Evolutionary conservation across 352 stramenopile genomes (phyloP), one percentile per base, ranked within the genome.

Genomic region (Globisporangium alternatum): DNA sequence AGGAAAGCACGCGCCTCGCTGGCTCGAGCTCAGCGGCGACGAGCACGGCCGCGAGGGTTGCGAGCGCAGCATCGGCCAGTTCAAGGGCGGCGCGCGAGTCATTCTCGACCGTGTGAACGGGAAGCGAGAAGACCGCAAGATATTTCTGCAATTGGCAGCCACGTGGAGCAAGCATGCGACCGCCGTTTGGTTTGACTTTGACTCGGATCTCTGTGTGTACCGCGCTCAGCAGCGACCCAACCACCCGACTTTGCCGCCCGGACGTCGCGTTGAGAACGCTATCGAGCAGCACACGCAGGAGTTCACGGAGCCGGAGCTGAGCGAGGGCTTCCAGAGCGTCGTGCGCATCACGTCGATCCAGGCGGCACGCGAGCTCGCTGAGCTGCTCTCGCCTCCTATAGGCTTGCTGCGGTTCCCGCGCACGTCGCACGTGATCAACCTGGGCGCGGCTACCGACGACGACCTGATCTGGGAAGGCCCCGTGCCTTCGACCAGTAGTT

Each of bases 21-120:
- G 78, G 78, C 66, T 74, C 22, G 77, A 77, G 39, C 65, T 90
- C 35, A 80, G 81, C 52, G 80, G 78, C 19, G 81, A 90, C 35
- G 75, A 83, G 35, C 56, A 78, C 35, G 76, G 77, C 10, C 81
- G 78, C 21, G 64, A 79, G 4, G 68, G 67, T 28, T 74, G 69
- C 53, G 70, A 75, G 35, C 70, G 66, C 48, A 80, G 73, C 45
- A 69, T 80, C 8, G 65, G 73, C 0, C 44, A 51, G 17, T 43
- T 44, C 22, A 62, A 44, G 5, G 48, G 60, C 19, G 43, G 45
- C 10, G 59, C 56, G n/a, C 65, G 76, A 10, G 73, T 64, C 9
- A 80, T 90, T 31, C 49, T 90, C 0, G 81, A 90, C 55, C 77
- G 78, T 19, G 86, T 80, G 69, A 90, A 90, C 31, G 81, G 77